Base-by-base conservation (phyloP, 768 basidiomycete genomes). In the Rossbeevera mucosa region DNA sequence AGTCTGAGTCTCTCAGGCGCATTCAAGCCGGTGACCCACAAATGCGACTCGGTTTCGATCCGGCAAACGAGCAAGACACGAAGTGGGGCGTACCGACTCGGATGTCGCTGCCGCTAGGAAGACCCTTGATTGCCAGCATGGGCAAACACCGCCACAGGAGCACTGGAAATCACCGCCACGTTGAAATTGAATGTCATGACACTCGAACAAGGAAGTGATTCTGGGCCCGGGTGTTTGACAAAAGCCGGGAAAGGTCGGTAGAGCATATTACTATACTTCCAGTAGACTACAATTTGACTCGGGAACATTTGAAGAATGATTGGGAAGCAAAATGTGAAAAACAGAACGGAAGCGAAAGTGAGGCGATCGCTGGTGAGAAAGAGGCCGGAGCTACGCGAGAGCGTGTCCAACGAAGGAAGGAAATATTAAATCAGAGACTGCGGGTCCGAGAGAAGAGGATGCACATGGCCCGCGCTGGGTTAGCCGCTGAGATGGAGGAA, bases 401-500 rank as follows among this genome's bases (percentile, higher is more conserved):
- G 36, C 40, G 18, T 38, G 20, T 40, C 47, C 48, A 40, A 50
- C 31, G 46, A 46, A 46, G 51, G 54, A 22, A 40, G 51, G 54
- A 22, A 40, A 59, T 66, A 64, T 64, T 56, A 18, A 41, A 18
- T 44, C 22, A 16, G 7, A 36, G 18, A 18, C 12, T 50, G 64
- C 67, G 66, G 66, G 58, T 53, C 66, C 66, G 66, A 67, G 47
- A 25, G 46, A 25, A 36, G 42, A 57, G 47, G 16, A 43, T 29
- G 45, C 12, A 29, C 26, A 49, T 52, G 42, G 26, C 51, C 36
- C 44, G 51, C 11, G 36, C 11, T n/a, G 13, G n/a, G 14, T 42
- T 40, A 42, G 22, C 21, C 14, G 2, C 21, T 18, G 30, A 44
- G 21, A 50, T 20, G 29, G 43, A 48, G 30, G 55, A 11, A 38